Conservation (phyloP, 306 rosid species). For the Acmispon strigosus region DNA sequence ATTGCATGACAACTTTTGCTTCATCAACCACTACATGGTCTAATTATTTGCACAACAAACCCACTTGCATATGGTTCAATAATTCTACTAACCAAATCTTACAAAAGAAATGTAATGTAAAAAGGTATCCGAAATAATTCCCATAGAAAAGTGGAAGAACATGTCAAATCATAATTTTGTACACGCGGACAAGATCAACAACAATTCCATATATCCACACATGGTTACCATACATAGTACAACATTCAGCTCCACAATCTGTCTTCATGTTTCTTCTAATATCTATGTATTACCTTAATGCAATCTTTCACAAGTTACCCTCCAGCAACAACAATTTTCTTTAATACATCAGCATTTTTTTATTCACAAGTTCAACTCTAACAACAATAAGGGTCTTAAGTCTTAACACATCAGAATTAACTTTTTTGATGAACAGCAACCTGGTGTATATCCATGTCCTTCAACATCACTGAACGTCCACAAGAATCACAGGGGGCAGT, state of each 20-base stretch:
- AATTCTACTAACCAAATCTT: neutral
- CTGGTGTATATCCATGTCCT: constrained; percentile 95
- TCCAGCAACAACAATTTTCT: neutral
- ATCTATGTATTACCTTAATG: neutral
- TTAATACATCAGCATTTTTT: neutral
- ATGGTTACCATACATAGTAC: neutral
- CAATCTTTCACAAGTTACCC: neutral
- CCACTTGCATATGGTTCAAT: too few relatives aligned
- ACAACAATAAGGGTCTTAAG: neutral
- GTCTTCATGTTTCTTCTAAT: neutral
- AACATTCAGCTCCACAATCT: constrained; percentile 13
- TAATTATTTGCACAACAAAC: too few relatives aligned
- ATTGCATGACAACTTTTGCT: too few relatives aligned
- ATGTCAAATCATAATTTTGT: neutral
- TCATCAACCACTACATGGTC: too few relatives aligned
- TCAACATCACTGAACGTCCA: constrained; percentile 95
- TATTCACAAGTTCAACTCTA: neutral
- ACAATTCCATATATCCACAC: neutral
- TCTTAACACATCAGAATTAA: constrained; percentile 20
- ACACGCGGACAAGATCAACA: neutral
- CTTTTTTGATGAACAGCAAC: constrained; percentile 91
- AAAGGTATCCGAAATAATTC: neutral
- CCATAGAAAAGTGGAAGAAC: neutral
- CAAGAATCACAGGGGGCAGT: constrained; percentile 96
- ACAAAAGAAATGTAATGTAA: neutral